These are phyloP conservation scores for Fragilariopsis cylindrus DNA, from an alignment of 108 stramenopile species.

Conservation along the genomic window DNA sequence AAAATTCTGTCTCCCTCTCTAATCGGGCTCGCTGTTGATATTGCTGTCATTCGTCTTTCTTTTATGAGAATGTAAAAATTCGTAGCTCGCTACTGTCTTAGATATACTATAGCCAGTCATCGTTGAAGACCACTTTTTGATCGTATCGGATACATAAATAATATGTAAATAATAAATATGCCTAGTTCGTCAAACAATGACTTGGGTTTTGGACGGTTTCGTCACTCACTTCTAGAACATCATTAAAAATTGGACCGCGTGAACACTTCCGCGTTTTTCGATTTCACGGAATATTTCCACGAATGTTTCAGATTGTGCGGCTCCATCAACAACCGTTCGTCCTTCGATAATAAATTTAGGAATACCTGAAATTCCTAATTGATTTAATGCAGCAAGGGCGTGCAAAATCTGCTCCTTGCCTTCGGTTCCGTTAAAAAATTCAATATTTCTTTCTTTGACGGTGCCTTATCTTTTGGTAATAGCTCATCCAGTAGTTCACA, in stretches of 20 bases:
- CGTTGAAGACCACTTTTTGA: too few relatives aligned
- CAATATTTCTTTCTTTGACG: conserved; percentile 41
- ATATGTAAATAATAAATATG: not conserved
- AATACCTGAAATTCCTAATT: conserved; percentile 76
- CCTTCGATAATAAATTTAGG: conserved; percentile 89
- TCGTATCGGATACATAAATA: too few relatives aligned
- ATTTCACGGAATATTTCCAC: conserved; percentile 74
- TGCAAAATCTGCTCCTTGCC: conserved; percentile 68
- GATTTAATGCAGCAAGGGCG: conserved; percentile 44
- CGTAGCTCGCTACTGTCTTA: not conserved
- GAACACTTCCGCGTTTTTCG: conserved; percentile 53
- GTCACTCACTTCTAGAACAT: conserved; percentile 60
- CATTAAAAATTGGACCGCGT: conserved; percentile 64
- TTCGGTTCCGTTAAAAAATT: conserved; percentile 67
- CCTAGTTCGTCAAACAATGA: conserved; percentile 22
- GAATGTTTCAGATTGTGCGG: conserved; percentile 61
- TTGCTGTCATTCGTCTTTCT: conserved; percentile 10
- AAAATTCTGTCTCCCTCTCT: not conserved
- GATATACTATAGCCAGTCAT: too few relatives aligned
- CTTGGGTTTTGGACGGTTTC: conserved; percentile 58
- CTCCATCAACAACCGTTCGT: conserved; percentile 70
- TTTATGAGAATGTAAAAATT: not conserved
- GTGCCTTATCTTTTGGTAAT: conserved; percentile 22
- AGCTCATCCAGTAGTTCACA: conserved; percentile 39
- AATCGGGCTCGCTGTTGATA: not conserved